Conservation (phyloP, 2,329 filamentous ascomycete genomes). For the Neurospora sp. region DNA sequence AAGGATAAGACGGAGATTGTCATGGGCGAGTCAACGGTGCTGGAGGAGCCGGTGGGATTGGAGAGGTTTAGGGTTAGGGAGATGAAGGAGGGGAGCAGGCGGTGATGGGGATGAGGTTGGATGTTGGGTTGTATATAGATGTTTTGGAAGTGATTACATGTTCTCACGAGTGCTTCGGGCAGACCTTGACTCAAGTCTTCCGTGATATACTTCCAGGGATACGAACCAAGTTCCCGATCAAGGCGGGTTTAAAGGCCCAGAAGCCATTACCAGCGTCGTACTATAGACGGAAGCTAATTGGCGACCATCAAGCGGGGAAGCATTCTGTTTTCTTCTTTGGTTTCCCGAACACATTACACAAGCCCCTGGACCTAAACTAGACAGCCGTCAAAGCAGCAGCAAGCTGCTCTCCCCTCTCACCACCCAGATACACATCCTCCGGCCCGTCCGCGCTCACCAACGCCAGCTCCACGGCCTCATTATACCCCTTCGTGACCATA, state of each 20-base stretch:
- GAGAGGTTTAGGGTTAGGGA: slow-evolving; percentile 24
- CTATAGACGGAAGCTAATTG: background rate
- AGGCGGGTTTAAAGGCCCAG: background rate
- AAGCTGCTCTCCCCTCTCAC: slow-evolving; percentile 43
- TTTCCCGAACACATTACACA: background rate
- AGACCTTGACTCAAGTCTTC: background rate
- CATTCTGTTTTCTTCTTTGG: background rate
- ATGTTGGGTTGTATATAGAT: background rate
- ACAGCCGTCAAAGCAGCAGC: slow-evolving; percentile 30
- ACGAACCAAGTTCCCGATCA: background rate
- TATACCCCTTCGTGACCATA: slow-evolving; percentile 73
- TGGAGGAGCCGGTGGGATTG: slow-evolving; percentile 35
- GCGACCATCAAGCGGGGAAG: background rate
- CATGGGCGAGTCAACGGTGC: slow-evolving; percentile 30
- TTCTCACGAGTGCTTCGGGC: background rate
- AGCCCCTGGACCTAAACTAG: slow-evolving; percentile 8
- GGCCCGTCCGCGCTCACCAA: slow-evolving; percentile 45
- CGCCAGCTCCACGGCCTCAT: slow-evolving; percentile 67
- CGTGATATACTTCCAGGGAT: background rate
- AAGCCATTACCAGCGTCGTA: background rate
- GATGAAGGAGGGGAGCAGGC: slow-evolving; percentile 14
- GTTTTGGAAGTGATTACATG: background rate
- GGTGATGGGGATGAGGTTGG: background rate
- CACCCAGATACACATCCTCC: slow-evolving; percentile 51
- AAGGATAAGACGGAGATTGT: slow-evolving; percentile 15